Percentiles rank a stretch among this genome's conserved stretches.
These are phyloP conservation scores for Penicillium desertorum DNA, from an alignment of 495 filamentous ascomycete genomes.

Conservation along the genomic window DNA sequence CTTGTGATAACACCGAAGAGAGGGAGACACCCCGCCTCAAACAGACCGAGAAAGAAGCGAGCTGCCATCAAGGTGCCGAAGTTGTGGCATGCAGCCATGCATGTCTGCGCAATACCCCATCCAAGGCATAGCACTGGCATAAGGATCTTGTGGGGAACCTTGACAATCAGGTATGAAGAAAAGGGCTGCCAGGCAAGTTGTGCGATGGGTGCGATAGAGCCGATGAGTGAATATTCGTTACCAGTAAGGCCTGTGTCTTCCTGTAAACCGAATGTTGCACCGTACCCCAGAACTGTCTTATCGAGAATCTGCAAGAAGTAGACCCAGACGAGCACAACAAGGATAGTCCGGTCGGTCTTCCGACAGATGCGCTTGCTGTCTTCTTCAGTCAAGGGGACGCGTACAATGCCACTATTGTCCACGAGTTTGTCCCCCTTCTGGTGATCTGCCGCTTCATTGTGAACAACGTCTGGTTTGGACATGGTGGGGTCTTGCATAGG, in stretches of 20 bases:
- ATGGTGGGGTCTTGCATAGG: conserved; percentile 10
- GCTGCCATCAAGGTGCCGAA: conserved; percentile 46
- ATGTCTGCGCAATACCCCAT: conserved; percentile 48
- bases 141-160: conserved; percentile 62
- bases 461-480: conserved; percentile 20
- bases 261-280: conserved; percentile 61
- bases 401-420: conserved; percentile 14
- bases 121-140: conserved; percentile 61
- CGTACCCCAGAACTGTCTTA: conserved; percentile 63
- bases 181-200: conserved; percentile 67
- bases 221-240: conserved; percentile 61
- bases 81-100: conserved; percentile 47
- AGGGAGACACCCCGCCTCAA: conserved; percentile 59
- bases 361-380: conserved; percentile 55
- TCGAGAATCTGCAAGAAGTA: conserved; percentile 67
- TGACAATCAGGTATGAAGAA: conserved; percentile 63
- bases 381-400: conserved; percentile 49
- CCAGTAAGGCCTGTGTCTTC: conserved; percentile 54
- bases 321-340: conserved; percentile 61
- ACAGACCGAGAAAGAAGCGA: conserved; percentile 49
- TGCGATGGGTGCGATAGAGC: conserved; percentile 61
- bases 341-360: conserved; percentile 61
- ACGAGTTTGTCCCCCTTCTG: conserved; percentile 7
- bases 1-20: conserved; percentile 55
- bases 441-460: conserved; percentile 18